Evolutionary conservation across 2,329 filamentous ascomycete genomes (phyloP).

Genomic region (Onygenales sp.): DNA sequence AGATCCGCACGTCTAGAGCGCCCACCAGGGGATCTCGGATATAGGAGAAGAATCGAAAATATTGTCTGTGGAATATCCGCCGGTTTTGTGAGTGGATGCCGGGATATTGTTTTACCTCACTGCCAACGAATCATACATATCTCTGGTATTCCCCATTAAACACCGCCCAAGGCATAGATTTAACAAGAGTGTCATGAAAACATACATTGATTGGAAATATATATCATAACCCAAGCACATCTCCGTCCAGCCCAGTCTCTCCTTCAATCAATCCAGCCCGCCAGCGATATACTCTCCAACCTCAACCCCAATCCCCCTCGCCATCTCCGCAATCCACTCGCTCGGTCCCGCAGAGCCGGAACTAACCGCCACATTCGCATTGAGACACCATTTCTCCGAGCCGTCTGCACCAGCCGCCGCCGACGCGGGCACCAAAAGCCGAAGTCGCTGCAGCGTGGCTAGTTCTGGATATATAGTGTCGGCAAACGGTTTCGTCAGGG

Average conservation of each 20-base stretch:
- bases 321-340: slow-evolving; percentile 38
- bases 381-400: slow-evolving; percentile 39
- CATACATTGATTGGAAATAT: no score
- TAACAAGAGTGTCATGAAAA: no score
- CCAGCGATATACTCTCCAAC: slow-evolving; percentile 31
- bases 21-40: no score
- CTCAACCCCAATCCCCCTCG: slow-evolving; percentile 35
- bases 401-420: slow-evolving; percentile 22
- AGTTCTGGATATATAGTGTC: slow-evolving; percentile 38
- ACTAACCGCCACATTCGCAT: slow-evolving; percentile 24
- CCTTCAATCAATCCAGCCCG: background rate
- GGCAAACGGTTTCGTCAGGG: slow-evolving; percentile 20
- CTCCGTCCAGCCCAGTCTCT: background rate
- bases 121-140: no score
- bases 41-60: no score
- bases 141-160: no score
- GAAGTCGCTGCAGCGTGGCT: slow-evolving; percentile 36
- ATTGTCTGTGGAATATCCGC: no score
- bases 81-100: no score
- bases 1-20: no score
- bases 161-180: no score
- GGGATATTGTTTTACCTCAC: no score
- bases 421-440: slow-evolving; percentile 36
- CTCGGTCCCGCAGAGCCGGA: slow-evolving; percentile 13
- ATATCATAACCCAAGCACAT: no score